Evolutionary conservation across 2,329 filamentous ascomycete genomes (phyloP).

Genomic region (Diaporthe sp.): DNA sequence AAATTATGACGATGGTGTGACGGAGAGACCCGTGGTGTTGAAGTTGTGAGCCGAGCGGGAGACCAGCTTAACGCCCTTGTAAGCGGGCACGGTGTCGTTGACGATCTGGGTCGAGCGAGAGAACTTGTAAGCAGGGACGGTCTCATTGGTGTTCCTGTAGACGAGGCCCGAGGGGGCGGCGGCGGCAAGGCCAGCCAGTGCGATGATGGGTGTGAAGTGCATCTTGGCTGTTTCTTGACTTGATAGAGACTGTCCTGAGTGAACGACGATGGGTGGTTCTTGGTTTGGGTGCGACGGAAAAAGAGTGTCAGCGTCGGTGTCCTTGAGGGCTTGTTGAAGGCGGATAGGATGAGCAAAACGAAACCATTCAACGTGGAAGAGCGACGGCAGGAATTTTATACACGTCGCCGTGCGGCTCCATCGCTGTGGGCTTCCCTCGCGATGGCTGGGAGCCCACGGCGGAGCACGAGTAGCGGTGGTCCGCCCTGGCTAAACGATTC

Average conservation of each 20-base stretch:
- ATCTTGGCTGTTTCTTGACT: slow-evolving; percentile 6
- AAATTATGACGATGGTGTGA: neutral
- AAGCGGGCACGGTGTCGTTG: neutral
- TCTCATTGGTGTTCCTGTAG: neutral
- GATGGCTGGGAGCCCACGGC: slow-evolving; percentile 11
- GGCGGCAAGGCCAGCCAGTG: slow-evolving; percentile 27
- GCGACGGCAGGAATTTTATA: slow-evolving; percentile 19
- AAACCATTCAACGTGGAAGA: neutral
- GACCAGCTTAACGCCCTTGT: neutral
- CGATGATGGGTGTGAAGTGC: slow-evolving; percentile 21
- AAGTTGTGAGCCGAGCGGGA: neutral
- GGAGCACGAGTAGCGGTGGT: slow-evolving; percentile 8
- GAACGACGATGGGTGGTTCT: neutral
- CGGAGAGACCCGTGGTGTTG: slow-evolving; percentile 9
- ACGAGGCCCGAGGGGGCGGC: slow-evolving; percentile 19
- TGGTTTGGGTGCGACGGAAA: neutral
- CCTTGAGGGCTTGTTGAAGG: neutral
- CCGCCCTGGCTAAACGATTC: slow-evolving; percentile 9
- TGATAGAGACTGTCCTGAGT: neutral
- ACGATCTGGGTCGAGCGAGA: neutral
- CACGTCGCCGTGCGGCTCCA: slow-evolving; percentile 13
- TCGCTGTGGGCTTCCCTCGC: slow-evolving; percentile 9
- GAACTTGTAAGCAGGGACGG: neutral
- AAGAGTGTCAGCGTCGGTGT: neutral
- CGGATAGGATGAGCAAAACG: neutral